These are phyloP conservation scores for Suillus spraguei DNA, from an alignment of 768 basidiomycete species.

Conservation along the genomic window DNA sequence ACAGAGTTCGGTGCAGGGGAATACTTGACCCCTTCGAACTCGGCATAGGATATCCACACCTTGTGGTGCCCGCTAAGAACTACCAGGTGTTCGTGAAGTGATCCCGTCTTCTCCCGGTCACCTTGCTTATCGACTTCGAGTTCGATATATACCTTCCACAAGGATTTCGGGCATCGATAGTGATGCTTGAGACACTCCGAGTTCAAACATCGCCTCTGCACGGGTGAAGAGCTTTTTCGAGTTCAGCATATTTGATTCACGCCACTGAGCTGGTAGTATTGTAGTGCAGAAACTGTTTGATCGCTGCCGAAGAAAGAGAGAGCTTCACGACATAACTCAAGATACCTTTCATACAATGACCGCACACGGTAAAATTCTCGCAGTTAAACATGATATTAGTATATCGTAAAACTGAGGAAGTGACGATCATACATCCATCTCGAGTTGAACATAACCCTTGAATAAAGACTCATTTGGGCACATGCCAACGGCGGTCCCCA, in stretches of 20 bases:
- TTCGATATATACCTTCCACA: constrained; percentile 94
- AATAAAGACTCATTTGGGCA: constrained; percentile 95
- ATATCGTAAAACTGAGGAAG: not conserved
- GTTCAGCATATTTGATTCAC: constrained; percentile 95
- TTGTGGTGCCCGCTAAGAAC: constrained; percentile 90
- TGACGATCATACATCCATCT: constrained; percentile 69
- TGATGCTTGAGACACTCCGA: constrained; percentile 79
- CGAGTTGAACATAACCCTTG: constrained; percentile 94
- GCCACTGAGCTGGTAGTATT: constrained; percentile 90
- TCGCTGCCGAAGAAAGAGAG: constrained; percentile 1
- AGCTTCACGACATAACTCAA: constrained; percentile 61
- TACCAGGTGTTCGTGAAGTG: constrained; percentile 86
- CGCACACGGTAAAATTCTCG: constrained; percentile 96
- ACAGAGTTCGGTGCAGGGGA: constrained; percentile 59
- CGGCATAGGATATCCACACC: constrained; percentile 95
- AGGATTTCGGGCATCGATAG: constrained; percentile 94
- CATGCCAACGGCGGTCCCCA: constrained; percentile 92
- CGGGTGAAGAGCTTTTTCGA: constrained; percentile 83
- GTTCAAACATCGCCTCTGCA: constrained; percentile 92
- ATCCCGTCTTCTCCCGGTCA: constrained; percentile 82
- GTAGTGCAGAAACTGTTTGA: constrained; percentile 45
- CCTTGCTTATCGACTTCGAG: constrained; percentile 91
- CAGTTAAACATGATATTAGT: constrained; percentile 50
- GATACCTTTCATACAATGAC: constrained; percentile 88
- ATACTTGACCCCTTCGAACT: constrained; percentile 87